A percentile compares a stretch with the other conserved stretches of the same genome.
Conservation (phyloP, 2,329 filamentous ascomycete species). For the Orbilia javanica region DNA sequence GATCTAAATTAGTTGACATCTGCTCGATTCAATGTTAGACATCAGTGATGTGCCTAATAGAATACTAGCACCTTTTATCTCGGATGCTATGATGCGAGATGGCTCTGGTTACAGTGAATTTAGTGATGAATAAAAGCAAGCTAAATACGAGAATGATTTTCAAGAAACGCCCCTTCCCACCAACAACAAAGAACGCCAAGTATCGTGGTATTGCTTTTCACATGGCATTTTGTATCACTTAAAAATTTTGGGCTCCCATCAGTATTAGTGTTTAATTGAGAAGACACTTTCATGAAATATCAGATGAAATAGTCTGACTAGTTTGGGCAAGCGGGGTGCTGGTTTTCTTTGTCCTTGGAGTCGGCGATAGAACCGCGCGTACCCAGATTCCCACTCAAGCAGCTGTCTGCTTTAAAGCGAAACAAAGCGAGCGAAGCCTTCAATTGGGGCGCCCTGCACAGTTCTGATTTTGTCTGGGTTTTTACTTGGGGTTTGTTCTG, state of each 20-base stretch:
- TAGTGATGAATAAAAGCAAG: background rate
- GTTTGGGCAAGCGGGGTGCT: background rate
- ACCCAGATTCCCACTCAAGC: background rate
- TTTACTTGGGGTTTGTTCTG: background rate
- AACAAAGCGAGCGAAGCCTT: slow-evolving; percentile 17
- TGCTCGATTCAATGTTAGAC: too few species aligned
- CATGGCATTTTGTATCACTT: background rate
- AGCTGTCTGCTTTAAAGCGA: slow-evolving; percentile 10
- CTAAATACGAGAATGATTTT: background rate
- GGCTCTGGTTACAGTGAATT: background rate
- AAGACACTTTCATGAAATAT: background rate
- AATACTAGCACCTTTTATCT: background rate
- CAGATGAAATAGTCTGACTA: background rate
- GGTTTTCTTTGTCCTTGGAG: slow-evolving; percentile 45
- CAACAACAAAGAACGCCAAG: background rate
- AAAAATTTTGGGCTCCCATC: background rate
- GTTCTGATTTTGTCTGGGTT: too few species aligned
- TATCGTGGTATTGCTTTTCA: background rate
- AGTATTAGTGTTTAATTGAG: too few species aligned
- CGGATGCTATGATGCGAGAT: background rate
- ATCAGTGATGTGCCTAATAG: too few species aligned
- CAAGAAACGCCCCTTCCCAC: background rate
- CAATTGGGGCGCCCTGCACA: background rate
- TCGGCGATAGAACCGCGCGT: background rate
- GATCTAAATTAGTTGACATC: background rate